phyloP scores from a whole-genome alignment of 2,329 filamentous ascomycete species.

The Lasiodiplodia citricola region DNA sequence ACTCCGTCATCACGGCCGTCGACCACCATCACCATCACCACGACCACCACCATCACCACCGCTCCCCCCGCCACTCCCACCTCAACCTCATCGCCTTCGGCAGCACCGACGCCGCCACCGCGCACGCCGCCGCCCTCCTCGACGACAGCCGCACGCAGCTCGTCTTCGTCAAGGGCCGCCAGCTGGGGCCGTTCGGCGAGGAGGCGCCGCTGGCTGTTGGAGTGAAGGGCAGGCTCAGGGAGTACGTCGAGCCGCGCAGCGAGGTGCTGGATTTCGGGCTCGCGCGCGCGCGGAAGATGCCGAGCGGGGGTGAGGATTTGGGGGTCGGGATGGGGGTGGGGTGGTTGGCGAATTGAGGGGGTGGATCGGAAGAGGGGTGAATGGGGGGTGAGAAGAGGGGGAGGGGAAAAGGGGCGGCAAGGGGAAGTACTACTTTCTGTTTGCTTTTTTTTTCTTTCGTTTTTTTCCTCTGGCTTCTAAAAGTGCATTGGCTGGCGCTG shows the following conservation, averaged over 20 bases:
- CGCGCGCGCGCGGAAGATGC: conserved; percentile 17
- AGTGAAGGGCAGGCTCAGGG: conserved; percentile 52
- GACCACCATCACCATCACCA: conserved; percentile 34
- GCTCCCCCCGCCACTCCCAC: conserved; percentile 11
- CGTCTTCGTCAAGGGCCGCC: conserved; percentile 52
- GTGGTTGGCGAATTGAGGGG: conserved; percentile 13
- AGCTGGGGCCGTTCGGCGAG: conserved; percentile 49
- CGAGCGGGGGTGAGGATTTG: background rate
- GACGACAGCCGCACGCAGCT: conserved; percentile 56
- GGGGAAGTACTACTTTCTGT: background rate
- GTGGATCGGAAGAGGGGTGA: too few species aligned
- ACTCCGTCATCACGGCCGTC: conserved; percentile 13
- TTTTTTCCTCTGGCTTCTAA: background rate
- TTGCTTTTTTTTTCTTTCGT: background rate
- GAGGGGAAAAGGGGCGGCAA: background rate
- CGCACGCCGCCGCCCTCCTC: conserved; percentile 51
- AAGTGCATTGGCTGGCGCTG: background rate
- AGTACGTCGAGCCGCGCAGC: conserved; percentile 52
- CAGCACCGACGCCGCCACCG: conserved; percentile 39
- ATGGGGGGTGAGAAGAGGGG: background rate
- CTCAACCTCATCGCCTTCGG: conserved; percentile 28
- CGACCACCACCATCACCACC: conserved; percentile 32
- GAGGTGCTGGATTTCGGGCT: conserved; percentile 52
- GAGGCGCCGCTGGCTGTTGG: conserved; percentile 49
- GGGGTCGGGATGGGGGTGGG: background rate